Evolutionary conservation across 257 asterid genomes (phyloP).

Genomic region (Striga asiatica): DNA sequence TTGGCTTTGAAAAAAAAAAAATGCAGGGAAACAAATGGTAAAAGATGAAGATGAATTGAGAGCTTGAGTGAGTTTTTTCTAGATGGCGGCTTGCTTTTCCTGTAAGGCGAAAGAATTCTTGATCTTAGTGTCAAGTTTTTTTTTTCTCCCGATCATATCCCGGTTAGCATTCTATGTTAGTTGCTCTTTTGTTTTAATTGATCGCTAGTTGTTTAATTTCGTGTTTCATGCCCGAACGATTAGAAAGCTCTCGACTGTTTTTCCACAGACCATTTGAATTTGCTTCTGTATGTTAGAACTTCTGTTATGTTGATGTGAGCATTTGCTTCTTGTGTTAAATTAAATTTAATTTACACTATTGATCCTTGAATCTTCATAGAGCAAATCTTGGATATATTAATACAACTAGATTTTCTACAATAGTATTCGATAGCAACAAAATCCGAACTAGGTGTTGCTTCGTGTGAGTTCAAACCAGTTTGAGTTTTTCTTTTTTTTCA

Average conservation of each 20-base stretch:
- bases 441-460: no score
- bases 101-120: slow-evolving; percentile 29
- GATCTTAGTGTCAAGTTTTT: slow-evolving; percentile 50
- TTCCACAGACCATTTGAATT: slow-evolving; percentile 15
- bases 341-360: not conserved
- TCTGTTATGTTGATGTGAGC: slow-evolving; percentile 1
- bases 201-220: slow-evolving; percentile 5
- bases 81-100: slow-evolving; percentile 20
- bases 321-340: slow-evolving; percentile 2
- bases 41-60: slow-evolving; percentile 12
- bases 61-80: slow-evolving; percentile 32
- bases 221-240: slow-evolving; percentile 17
- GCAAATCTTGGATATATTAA: no score
- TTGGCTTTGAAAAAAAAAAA: not conserved
- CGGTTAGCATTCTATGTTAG: slow-evolving; percentile 29
- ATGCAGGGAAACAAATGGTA: not conserved
- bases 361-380: no score
- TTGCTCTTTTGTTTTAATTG: slow-evolving; percentile 20
- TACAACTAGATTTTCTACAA: no score
- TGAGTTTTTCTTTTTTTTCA: no score
- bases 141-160: slow-evolving; percentile 26
- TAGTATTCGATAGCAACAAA: no score
- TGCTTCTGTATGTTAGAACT: slow-evolving; percentile 20
- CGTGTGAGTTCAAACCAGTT: no score
- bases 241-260: slow-evolving; percentile 20